phyloP scores from a whole-genome alignment of 306 rosid species.

The Trichosanthes cucumerina region DNA sequence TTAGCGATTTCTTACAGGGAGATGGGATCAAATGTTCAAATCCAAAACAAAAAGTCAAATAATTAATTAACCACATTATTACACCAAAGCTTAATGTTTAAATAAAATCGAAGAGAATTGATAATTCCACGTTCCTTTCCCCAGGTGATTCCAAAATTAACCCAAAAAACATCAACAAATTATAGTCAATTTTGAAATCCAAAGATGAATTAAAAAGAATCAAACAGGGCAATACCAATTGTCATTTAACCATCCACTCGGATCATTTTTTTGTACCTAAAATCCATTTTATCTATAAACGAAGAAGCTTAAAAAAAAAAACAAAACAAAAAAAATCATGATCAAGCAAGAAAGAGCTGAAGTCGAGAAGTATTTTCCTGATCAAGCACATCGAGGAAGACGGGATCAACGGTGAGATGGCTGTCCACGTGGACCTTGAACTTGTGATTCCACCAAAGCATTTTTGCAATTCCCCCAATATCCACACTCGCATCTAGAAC shows the following conservation, averaged over 20 bases:
- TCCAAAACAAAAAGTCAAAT: background rate
- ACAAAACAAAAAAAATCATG: background rate
- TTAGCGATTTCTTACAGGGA: too few species aligned
- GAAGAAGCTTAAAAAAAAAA: background rate
- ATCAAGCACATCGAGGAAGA: slow-evolving; percentile 66
- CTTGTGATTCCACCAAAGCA: slow-evolving; percentile 66
- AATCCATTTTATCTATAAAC: background rate
- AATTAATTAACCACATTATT: too few species aligned
- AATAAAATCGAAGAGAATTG: too few species aligned
- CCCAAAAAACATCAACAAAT: background rate
- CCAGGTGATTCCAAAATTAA: background rate
- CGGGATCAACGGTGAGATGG: slow-evolving; percentile 69
- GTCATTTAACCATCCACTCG: too few species aligned
- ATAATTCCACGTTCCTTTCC: too few species aligned
- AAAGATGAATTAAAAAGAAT: background rate
- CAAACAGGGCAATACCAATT: background rate
- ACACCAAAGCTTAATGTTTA: too few species aligned
- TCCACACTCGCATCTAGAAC: slow-evolving; percentile 56
- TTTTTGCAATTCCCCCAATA: slow-evolving; percentile 57
- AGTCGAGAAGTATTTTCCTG: slow-evolving; percentile 50
- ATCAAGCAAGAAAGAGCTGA: slow-evolving; percentile 20
- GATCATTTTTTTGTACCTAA: background rate
- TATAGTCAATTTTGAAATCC: background rate
- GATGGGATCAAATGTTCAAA: too few species aligned
- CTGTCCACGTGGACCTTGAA: slow-evolving; percentile 72